phyloP scores from a whole-genome alignment of 305 asterid species.

The Galium porrigens region DNA sequence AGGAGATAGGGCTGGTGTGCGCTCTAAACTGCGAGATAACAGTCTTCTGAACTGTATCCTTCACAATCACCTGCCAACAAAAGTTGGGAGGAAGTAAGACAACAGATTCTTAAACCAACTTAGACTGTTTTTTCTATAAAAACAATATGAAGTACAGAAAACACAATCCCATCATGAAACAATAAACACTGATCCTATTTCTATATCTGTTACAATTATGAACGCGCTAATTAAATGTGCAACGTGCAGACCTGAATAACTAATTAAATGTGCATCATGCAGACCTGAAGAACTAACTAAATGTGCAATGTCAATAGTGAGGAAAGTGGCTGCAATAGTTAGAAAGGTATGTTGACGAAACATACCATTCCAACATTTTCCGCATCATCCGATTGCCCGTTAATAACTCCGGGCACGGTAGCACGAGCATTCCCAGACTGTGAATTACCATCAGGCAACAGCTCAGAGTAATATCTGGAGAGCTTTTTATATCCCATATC shows the following conservation, averaged over 20 bases:
- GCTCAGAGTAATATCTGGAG: conserved; percentile 75
- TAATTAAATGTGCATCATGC: not conserved
- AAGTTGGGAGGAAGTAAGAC: conserved; percentile 10
- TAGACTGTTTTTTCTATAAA: not conserved
- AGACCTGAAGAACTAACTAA: not conserved
- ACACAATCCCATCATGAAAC: not conserved
- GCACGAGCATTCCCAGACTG: conserved; percentile 34
- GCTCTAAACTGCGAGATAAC: conserved; percentile 81
- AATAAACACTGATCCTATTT: not conserved
- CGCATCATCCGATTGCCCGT: conserved; percentile 26
- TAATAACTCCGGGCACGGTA: conserved; percentile 21
- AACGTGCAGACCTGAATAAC: not conserved
- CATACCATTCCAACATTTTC: conserved; percentile 81
- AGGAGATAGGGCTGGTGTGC: conserved; percentile 72
- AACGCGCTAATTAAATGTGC: not conserved
- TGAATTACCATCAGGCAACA: conserved; percentile 47
- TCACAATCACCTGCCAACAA: conserved; percentile 58
- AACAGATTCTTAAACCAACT: not conserved
- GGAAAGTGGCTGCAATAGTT: not conserved
- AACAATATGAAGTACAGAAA: not conserved
- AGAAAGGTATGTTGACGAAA: not conserved
- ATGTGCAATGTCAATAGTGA: not conserved
- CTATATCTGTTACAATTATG: not conserved
- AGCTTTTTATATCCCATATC: conserved; percentile 81
- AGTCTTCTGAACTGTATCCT: conserved; percentile 56